Evolutionary conservation across 805 yeast species (phyloP), one percentile per base, ranked within the genome.

Genomic region (Wickerhamiella kurtzmanii): DNA sequence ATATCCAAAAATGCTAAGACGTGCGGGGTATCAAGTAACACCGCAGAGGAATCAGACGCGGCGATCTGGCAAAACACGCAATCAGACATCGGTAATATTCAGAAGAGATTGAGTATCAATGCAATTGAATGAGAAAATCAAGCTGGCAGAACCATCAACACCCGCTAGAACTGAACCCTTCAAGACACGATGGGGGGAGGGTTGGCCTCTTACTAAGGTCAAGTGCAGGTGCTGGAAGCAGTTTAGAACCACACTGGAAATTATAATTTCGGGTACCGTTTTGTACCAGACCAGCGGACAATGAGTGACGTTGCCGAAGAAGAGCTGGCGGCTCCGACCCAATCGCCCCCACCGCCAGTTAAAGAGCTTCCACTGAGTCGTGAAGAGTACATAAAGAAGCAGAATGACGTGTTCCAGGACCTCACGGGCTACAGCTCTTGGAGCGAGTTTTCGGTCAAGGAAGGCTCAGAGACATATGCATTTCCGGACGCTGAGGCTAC

Each of bases 1-100:
- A 64, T 59, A 46, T 65, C 69, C 22, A 64, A 48, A 42, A 64
- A 57, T 13, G 61, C 69, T 16, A 65, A 44, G 4, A 60, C 60
- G n/a, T 53, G 45, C 11, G 58, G 60, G 6, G 57, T 57, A 3
- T 61, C 55, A 19, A 54, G 52, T n/a, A 63, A 41, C 3, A 63
- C 58, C 15, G 16, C 50, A 50, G 42, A 57, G n/a, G 48, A 44
- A 47, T 45, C 52, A 3, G 51, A 41, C 6, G 47, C 46, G 11
- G 41, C 60, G 32, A 61, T 60, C 19, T 49, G 47, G 48, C 66
- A 62, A 43, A 62, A 62, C 37, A 53, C 54, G 44, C 65, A 61
- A 16, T 18, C 44, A 17, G 39, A 28, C 11, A n/a, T 41, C 32
- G 32, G n/a, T n/a, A n/a, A n/a, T n/a, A n/a, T n/a, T n/a, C n/a